Base-by-base conservation (phyloP, 2,329 filamentous ascomycete genomes). In the Blastomyces silverae region DNA sequence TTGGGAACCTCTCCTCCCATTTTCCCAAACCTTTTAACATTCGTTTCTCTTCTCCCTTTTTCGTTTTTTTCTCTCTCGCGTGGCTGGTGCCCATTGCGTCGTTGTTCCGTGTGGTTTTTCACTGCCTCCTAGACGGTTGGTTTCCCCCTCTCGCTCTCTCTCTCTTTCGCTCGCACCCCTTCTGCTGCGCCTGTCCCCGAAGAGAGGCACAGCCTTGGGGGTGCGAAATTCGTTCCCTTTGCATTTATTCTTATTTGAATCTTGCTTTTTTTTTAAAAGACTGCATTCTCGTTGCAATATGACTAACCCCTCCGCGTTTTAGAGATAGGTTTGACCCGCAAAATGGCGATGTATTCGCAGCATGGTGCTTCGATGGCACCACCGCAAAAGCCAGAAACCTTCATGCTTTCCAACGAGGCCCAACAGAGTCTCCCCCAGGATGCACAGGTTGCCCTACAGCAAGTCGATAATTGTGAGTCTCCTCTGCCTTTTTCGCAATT, bases 311-410 rank as follows among this genome's bases (percentile, higher is more conserved):
- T 11, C n/a, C 6, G n/a, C 42, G n/a, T 22, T 44, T 34, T 39
- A 31, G 52, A 48, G 42, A 50, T 13, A 59, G 39, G 15, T 20
- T 34, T 1, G 22, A n/a, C 7, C 28, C 17, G 25, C 42, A 42
- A n/a, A 22, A 52, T 53, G 65, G 59, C 72, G 65, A 92, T 93
- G 90, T 93, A 91, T 80, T 85, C 88, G 70, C 89, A 91, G 81
- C 89, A 92, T 70, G 78, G 83, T 81, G 85, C 89, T 74, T 84
- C 88, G 71, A 96, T 97, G 91, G 89, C 90, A 72, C 89, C 90
- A 74, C 90, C 90, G 68, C 92, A 97, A 81, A 97, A 96, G 79
- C 94, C 94, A 71, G 94, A 99, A 84, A 97, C 94, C 52, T 99
- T 99, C 77, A 93, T 99, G 89, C 85, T 99, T 77, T 96, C 93